These are phyloP conservation scores for Cyberlindnera xylosilytica DNA, from an alignment of 805 yeast species.

Conservation along the genomic window DNA sequence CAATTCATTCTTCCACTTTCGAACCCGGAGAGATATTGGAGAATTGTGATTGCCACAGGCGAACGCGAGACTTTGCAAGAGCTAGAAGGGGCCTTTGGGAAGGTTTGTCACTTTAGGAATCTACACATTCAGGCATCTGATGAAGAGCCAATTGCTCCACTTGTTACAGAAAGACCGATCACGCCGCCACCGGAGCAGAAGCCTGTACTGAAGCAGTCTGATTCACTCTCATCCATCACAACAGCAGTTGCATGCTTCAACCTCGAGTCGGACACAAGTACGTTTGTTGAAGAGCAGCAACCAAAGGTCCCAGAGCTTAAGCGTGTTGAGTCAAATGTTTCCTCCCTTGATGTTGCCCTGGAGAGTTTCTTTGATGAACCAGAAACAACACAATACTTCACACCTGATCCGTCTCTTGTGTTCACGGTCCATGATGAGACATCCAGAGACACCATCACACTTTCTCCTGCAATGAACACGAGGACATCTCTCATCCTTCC, in stretches of 20 bases:
- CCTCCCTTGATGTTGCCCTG: conserved; percentile 24
- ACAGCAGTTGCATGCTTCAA: conserved; percentile 36
- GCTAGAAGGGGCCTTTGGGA: conserved; percentile 28
- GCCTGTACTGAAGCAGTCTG: conserved; percentile 1
- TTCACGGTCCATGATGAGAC: conserved; percentile 1
- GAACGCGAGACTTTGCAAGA: conserved; percentile 16
- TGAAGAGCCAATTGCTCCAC: conserved; percentile 1
- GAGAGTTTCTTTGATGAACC: conserved; percentile 21
- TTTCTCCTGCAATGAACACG: neutral
- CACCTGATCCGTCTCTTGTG: conserved; percentile 15
- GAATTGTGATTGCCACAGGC: conserved; percentile 34
- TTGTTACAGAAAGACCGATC: conserved; percentile 1
- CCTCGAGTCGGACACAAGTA: conserved; percentile 32
- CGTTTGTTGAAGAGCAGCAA: conserved; percentile 34
- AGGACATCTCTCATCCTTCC: neutral
- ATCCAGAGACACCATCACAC: conserved; percentile 8
- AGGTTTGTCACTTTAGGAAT: conserved; percentile 41
- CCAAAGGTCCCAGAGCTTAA: conserved; percentile 3
- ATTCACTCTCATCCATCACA: conserved; percentile 30
- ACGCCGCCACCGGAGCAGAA: neutral
- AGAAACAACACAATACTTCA: conserved; percentile 17
- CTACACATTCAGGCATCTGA: conserved; percentile 24
- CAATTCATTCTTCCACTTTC: conserved; percentile 62
- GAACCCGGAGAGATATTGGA: conserved; percentile 79
- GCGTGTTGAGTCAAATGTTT: conserved; percentile 15